phyloP scores from a whole-genome alignment of 2,329 filamentous ascomycete genomes.

The Plectosphaerella sp. region DNA sequence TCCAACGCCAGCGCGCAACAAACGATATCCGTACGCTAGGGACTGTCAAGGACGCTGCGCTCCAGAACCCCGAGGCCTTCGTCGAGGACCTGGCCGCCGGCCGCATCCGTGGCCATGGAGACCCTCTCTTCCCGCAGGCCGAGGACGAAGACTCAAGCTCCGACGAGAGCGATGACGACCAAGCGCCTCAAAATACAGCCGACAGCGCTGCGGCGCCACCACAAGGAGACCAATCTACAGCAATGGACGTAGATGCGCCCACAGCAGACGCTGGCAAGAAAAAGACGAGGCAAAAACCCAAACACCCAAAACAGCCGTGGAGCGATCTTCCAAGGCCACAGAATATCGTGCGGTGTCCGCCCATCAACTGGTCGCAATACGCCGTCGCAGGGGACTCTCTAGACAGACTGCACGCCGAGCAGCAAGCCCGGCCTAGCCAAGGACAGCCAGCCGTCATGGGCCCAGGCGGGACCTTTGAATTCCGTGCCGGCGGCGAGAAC shows the following conservation, averaged over 20 bases:
- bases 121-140: constrained; percentile 16
- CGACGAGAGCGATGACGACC: constrained; percentile 22
- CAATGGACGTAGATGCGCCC: background rate
- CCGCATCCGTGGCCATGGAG: constrained; percentile 42
- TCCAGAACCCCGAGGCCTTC: constrained; percentile 69
- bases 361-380: constrained; percentile 94
- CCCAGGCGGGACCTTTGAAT: constrained; percentile 44
- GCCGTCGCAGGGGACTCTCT: constrained; percentile 81
- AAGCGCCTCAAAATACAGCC: constrained; percentile 9
- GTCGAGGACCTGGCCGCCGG: constrained; percentile 62
- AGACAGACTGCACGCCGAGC: constrained; percentile 80
- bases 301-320: constrained; percentile 37
- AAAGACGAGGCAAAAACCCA: constrained; percentile 1
- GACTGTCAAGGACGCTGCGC: constrained; percentile 64
- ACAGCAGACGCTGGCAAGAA: constrained; percentile 1
- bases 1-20: constrained; percentile 75
- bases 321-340: constrained; percentile 70
- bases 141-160: constrained; percentile 8
- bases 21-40: constrained; percentile 70
- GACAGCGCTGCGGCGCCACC: background rate
- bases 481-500: constrained; percentile 41
- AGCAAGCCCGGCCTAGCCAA: constrained; percentile 59
- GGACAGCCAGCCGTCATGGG: constrained; percentile 44
- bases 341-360: constrained; percentile 78
- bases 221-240: background rate